Percentiles rank a stretch among this genome's conserved stretches.
Conservation (phyloP, 306 rosid species). For the Canavalia ensiformis region DNA sequence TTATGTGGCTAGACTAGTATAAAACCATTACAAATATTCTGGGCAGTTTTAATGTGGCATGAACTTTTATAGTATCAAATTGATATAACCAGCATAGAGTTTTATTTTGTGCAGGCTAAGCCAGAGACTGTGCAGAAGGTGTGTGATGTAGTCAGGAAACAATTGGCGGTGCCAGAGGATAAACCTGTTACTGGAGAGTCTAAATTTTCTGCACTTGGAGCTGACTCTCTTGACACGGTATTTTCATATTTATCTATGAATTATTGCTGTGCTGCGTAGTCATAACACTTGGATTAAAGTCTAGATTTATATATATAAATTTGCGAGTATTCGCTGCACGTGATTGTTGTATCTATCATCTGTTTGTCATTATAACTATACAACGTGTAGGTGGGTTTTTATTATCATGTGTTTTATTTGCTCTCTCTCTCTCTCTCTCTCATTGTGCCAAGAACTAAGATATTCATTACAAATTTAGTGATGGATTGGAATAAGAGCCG, state of each 20-base stretch:
- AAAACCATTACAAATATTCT: neutral
- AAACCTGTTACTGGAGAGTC: slow-evolving; percentile 68
- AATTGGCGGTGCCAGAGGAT: slow-evolving; percentile 76
- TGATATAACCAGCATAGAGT: slow-evolving; percentile 8
- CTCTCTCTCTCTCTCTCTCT: slow-evolving; percentile 18
- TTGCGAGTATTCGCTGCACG: neutral
- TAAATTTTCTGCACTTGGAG: slow-evolving; percentile 86
- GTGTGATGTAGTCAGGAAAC: slow-evolving; percentile 81
- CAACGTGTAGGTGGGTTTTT: neutral
- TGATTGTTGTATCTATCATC: neutral
- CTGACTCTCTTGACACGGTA: slow-evolving; percentile 99
- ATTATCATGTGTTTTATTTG: neutral
- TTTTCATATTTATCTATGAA: neutral
- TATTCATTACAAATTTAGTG: neutral
- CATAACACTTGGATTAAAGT: neutral
- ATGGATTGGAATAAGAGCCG: neutral
- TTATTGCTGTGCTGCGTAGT: slow-evolving; percentile 22
- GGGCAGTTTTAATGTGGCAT: slow-evolving; percentile 43
- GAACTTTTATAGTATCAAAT: slow-evolving; percentile 19
- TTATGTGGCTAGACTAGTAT: slow-evolving; percentile 8
- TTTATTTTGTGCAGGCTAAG: slow-evolving; percentile 70
- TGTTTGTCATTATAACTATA: neutral
- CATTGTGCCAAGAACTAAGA: neutral
- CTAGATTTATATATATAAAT: neutral
- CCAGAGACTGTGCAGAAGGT: slow-evolving; percentile 88